Evolutionary conservation across 768 basidiomycete genomes (phyloP), one percentile per base, ranked within the genome.

Genomic region (Lactarius sp.): DNA sequence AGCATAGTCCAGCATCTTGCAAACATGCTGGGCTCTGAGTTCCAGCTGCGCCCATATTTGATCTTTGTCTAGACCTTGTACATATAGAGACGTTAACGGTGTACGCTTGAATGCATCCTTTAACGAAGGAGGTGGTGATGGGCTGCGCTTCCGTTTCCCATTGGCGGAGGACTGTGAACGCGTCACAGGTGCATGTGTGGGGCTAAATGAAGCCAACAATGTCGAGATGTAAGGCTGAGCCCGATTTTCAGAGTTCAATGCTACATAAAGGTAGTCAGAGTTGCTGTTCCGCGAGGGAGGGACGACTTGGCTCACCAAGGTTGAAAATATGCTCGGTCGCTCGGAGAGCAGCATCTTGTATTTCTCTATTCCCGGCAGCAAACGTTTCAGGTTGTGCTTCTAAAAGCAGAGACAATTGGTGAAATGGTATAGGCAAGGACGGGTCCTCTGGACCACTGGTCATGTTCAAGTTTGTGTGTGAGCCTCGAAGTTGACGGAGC

Each of bases 1-100:
- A 42, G 85, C 80, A 60, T 78, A 78, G 53, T 89, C 82, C 47
- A 96, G 75, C 55, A 88, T 81, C 47, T 82, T 81, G 65, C 87
- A 89, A 27, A 98, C 77, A 51, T 80, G 81, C 65, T 84, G 81
- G 16, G 86, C 78, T 50, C 92, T 79, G 59, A 99, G 77, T 71
- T 98, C 96, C 59, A 98, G 74, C 76, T 99, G 96, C 46, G 87
- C 87, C 96, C 96, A 99, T 33, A 98, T 78, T 73, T 96, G 94
- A 61, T 92, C 90, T 27, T 84, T 81, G 68, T 86, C 88, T 84
- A 97, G 87, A 18, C 82, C 87, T 22, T 92, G 84, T 13, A 86
- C 78, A 63, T 85, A 90, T 20, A 99, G 81, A 41, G 82, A 83
- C 7, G 84, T 77, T 3, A 98, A 74, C 6, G 94, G 94, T 0